These are phyloP conservation scores for Claviceps africana DNA, from an alignment of 2,329 filamentous ascomycete genomes.

Conservation along the genomic window DNA sequence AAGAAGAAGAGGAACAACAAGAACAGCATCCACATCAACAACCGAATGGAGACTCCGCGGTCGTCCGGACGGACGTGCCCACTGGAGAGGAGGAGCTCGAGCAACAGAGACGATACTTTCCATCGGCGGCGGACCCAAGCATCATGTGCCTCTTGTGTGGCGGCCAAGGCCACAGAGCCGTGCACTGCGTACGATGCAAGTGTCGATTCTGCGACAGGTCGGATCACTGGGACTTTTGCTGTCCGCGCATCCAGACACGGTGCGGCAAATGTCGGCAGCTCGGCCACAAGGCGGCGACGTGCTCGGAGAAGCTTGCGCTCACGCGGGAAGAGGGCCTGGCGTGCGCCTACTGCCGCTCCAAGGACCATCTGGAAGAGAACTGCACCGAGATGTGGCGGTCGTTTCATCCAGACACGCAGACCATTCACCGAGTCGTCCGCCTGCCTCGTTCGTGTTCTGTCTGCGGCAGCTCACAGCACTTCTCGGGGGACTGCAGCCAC, in stretches of 20 bases:
- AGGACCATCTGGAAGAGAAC: slow-evolving; percentile 41
- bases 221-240: slow-evolving; percentile 35
- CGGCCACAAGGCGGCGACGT: slow-evolving; percentile 40
- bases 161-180: slow-evolving; percentile 29
- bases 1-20: neutral
- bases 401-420: slow-evolving; percentile 28
- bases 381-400: slow-evolving; percentile 50
- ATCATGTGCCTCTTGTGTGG: slow-evolving; percentile 39
- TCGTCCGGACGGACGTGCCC: slow-evolving; percentile 13
- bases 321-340: slow-evolving; percentile 38
- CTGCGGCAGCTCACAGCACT: slow-evolving; percentile 42
- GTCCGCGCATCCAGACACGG: slow-evolving; percentile 32
- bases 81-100: slow-evolving; percentile 20
- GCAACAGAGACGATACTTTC: slow-evolving; percentile 37
- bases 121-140: slow-evolving; percentile 27
- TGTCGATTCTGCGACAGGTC: slow-evolving; percentile 35
- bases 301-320: slow-evolving; percentile 40
- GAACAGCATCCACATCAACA: neutral
- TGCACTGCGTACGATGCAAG: slow-evolving; percentile 28
- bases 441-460: slow-evolving; percentile 40
- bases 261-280: slow-evolving; percentile 48
- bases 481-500: slow-evolving; percentile 38
- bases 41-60: slow-evolving; percentile 2
- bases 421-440: slow-evolving; percentile 32
- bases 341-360: slow-evolving; percentile 46